These are phyloP conservation scores for Westerdykella aurantiaca DNA, from an alignment of 2,329 filamentous ascomycete genomes.

Conservation along the genomic window DNA sequence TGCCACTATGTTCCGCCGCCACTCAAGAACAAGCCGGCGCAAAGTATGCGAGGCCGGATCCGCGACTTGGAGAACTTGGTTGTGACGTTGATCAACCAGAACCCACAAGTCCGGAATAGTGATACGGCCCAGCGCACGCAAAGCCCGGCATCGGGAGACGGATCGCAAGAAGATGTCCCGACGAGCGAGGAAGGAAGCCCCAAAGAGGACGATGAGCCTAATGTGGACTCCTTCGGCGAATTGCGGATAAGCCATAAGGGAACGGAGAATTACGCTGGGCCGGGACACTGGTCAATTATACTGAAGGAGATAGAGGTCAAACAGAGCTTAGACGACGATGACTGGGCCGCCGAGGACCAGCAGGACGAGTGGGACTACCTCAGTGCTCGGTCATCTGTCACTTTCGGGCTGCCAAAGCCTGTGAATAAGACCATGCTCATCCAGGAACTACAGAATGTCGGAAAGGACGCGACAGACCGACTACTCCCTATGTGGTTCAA, in stretches of 20 bases:
- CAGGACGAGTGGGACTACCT: conserved; percentile 16
- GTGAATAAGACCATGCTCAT: conserved; percentile 18
- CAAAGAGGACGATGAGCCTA: conserved; percentile 3
- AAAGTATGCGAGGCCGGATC: conserved; percentile 27
- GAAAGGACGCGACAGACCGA: conserved; percentile 21
- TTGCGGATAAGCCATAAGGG: conserved; percentile 14
- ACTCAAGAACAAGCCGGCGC: conserved; percentile 17
- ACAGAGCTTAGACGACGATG: conserved; percentile 17
- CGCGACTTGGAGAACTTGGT: conserved; percentile 25
- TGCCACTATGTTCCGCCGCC: conserved; percentile 25
- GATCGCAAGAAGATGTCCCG: background rate
- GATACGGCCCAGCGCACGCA: background rate
- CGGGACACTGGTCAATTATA: conserved; percentile 21
- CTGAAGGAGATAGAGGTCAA: conserved; percentile 27
- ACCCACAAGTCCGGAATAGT: conserved; percentile 12
- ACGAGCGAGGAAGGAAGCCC: background rate
- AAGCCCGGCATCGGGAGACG: background rate
- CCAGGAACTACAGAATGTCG: conserved; percentile 13
- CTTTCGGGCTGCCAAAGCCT: conserved; percentile 16
- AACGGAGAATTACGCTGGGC: conserved; percentile 18
- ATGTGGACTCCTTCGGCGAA: conserved; percentile 14
- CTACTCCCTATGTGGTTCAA: conserved; percentile 23
- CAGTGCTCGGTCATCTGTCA: conserved; percentile 15
- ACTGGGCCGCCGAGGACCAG: conserved; percentile 12
- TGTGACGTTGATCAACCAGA: conserved; percentile 25